Conservation (phyloP, 2,329 filamentous ascomycete species). For the Coniochaeta ligniaria region DNA sequence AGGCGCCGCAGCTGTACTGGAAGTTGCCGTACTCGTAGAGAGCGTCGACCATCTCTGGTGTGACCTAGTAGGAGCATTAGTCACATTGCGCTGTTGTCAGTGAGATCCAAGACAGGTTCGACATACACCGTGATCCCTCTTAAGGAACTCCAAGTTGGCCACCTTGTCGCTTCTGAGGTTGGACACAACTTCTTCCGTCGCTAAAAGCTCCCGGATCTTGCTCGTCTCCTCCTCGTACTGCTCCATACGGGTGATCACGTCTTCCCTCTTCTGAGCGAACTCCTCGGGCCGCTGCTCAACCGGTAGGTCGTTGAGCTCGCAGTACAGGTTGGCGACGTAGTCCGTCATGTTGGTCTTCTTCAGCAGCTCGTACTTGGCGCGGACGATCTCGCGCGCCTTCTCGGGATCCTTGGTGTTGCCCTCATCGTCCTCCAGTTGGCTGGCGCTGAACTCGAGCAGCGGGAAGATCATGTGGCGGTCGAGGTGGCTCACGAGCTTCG, state of each 20-base stretch:
- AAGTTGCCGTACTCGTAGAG: constrained; percentile 96
- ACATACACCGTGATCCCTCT: constrained; percentile 85
- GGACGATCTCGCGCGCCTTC: constrained; percentile 62
- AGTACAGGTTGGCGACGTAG: constrained; percentile 88
- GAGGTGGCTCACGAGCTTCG: constrained; percentile 83
- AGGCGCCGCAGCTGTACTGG: constrained; percentile 96
- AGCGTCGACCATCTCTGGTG: constrained; percentile 89
- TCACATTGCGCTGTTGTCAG: constrained; percentile 1
- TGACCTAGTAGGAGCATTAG: constrained; percentile 48
- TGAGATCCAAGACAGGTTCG: constrained; percentile 1
- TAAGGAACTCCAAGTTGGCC: constrained; percentile 95
- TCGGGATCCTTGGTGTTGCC: constrained; percentile 43
- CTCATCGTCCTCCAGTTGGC: constrained; percentile 70
- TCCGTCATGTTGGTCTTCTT: constrained; percentile 99
- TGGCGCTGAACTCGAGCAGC: constrained; percentile 83
- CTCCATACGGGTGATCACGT: constrained; percentile 76
- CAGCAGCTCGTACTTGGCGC: constrained; percentile 87
- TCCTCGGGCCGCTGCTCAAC: constrained; percentile 67
- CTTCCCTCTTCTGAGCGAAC: constrained; percentile 82
- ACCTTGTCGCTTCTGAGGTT: constrained; percentile 95
- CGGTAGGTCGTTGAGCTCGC: constrained; percentile 70
- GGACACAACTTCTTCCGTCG: constrained; percentile 81
- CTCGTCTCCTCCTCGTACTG: constrained; percentile 79
- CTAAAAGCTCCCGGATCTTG: constrained; percentile 82
- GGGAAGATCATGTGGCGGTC: constrained; percentile 96